Evolutionary conservation across 2,329 filamentous ascomycete species (phyloP).

Genomic region (Chaetoscypha palmicola): DNA sequence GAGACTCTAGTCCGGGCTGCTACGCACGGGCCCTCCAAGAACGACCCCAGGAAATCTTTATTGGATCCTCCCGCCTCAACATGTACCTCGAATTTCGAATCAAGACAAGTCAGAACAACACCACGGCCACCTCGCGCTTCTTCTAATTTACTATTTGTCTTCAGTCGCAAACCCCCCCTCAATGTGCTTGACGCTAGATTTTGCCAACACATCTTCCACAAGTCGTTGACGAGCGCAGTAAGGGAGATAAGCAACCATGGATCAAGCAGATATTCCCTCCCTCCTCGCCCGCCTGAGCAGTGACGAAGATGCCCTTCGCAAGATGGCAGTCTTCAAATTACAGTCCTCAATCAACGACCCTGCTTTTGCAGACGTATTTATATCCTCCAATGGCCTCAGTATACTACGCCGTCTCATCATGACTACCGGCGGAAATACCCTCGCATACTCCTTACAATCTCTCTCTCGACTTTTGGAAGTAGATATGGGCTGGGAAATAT

Average conservation of each 20-base stretch:
- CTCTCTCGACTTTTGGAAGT: constrained; percentile 83
- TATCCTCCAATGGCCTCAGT: constrained; percentile 76
- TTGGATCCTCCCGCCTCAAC: neutral
- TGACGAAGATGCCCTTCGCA: constrained; percentile 83
- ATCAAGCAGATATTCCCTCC: constrained; percentile 60
- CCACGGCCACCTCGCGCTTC: neutral
- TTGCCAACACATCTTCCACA: neutral
- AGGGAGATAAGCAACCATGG: constrained; percentile 38
- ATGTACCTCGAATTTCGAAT: neutral
- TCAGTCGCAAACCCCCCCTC: neutral
- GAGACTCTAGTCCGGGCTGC: neutral
- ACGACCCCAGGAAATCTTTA: neutral
- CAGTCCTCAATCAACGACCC: constrained; percentile 94
- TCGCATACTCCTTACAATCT: constrained; percentile 90
- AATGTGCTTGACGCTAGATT: neutral
- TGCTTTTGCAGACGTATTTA: constrained; percentile 93
- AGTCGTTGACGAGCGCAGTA: constrained; percentile 40
- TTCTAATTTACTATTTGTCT: neutral
- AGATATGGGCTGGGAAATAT: constrained; percentile 95
- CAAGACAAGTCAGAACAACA: neutral
- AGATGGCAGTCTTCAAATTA: constrained; percentile 98
- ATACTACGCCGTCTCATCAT: constrained; percentile 79
- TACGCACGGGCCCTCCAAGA: neutral
- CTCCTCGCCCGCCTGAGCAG: constrained; percentile 57
- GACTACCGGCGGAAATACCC: constrained; percentile 80